Evolutionary conservation across 257 asterid genomes (phyloP).

Genomic region (Asclepias syriaca): DNA sequence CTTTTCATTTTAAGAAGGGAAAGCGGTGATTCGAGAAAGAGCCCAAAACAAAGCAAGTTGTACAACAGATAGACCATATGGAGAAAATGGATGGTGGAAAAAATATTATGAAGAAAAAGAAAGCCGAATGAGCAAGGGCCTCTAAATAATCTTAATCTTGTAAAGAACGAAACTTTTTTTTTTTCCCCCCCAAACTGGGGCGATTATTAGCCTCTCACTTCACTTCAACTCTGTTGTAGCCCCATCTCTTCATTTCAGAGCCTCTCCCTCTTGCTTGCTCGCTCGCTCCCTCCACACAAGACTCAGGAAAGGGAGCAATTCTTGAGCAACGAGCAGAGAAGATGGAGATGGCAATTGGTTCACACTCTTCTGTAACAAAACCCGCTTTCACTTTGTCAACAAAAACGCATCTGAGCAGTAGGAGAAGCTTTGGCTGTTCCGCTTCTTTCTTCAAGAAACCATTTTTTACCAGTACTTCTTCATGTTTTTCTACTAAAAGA

Average conservation of each 20-base stretch:
- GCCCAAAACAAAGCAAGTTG: not conserved
- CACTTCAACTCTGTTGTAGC: slow-evolving; percentile 32
- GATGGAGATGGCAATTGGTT: slow-evolving; percentile 69
- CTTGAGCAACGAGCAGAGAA: slow-evolving; percentile 10
- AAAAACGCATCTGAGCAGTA: slow-evolving; percentile 22
- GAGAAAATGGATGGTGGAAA: not conserved
- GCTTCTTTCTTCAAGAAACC: slow-evolving; percentile 43
- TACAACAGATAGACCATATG: not conserved
- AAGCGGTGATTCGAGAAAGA: not conserved
- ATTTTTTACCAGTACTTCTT: slow-evolving; percentile 39
- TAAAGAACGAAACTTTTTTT: slow-evolving; percentile 22
- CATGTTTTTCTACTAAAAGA: slow-evolving; percentile 20
- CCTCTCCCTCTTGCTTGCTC: slow-evolving; percentile 19
- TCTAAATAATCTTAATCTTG: slow-evolving; percentile 15
- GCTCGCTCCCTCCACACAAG: slow-evolving; percentile 14
- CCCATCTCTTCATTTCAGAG: slow-evolving; percentile 31
- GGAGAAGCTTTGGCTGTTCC: slow-evolving; percentile 27
- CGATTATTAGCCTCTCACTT: slow-evolving; percentile 58
- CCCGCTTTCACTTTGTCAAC: slow-evolving; percentile 18
- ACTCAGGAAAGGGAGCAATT: slow-evolving; percentile 17
- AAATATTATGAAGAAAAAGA: not conserved
- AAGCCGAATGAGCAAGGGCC: slow-evolving; percentile 36
- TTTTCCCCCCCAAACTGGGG: not conserved
- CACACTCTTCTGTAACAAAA: slow-evolving; percentile 28
- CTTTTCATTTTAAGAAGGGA: not conserved